phyloP scores from a whole-genome alignment of 1,284 basidiomycete genomes.

The Rhodotorula sp. region DNA sequence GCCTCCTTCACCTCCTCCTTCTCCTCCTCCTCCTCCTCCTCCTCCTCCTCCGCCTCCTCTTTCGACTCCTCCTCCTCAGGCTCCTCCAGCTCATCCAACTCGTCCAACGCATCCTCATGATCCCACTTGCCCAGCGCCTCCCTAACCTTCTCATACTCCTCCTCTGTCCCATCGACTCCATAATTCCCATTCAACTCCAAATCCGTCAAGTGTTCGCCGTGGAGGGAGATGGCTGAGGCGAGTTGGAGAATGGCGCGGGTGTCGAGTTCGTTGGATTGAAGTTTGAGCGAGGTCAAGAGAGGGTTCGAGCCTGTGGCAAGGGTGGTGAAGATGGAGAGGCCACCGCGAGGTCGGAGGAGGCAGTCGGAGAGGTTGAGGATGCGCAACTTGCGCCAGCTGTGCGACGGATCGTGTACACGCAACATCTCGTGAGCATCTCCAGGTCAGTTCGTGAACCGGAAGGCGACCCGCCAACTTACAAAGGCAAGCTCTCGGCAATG shows the following conservation, averaged over 20 bases:
- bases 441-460: not conserved
- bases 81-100: conserved; percentile 23
- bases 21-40: not conserved
- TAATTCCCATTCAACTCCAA: conserved; percentile 82
- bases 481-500: conserved; percentile 67
- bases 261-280: conserved; percentile 90
- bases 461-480: conserved; percentile 33
- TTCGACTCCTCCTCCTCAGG: conserved; percentile 4
- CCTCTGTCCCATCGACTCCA: conserved; percentile 76
- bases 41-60: conserved; percentile 4
- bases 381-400: conserved; percentile 66
- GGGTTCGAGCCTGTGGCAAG: conserved; percentile 64
- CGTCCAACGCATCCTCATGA: conserved; percentile 54
- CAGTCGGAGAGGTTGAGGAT: conserved; percentile 90
- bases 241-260: conserved; percentile 66
- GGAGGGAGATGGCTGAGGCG: conserved; percentile 63
- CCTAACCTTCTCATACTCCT: conserved; percentile 64
- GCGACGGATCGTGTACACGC: not conserved
- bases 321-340: conserved; percentile 64
- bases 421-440: too few relatives aligned
- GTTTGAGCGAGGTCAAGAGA: conserved; percentile 69
- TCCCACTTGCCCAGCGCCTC: conserved; percentile 68
- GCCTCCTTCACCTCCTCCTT: not conserved
- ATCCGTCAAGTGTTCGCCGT: conserved; percentile 60
- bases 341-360: conserved; percentile 66